phyloP scores from a whole-genome alignment of 2,329 filamentous ascomycete genomes.

The Ophiocordyceps sinensis region DNA sequence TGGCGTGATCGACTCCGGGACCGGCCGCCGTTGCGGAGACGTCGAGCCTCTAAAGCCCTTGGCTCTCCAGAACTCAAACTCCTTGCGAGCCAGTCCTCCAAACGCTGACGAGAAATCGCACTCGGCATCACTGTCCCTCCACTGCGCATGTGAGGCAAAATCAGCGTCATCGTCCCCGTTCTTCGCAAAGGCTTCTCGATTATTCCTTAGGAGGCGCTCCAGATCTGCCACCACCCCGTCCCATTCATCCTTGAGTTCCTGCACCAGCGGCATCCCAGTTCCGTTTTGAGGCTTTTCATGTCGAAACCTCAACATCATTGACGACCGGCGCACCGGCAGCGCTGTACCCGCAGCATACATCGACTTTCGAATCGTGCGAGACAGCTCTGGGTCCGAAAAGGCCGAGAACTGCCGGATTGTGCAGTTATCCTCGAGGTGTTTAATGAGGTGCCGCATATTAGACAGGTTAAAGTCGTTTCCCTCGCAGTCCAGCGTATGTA shows the following conservation, averaged over 20 bases:
- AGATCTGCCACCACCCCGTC: constrained; percentile 18
- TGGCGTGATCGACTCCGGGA: not conserved
- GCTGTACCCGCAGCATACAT: constrained; percentile 14
- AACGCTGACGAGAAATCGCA: constrained; percentile 16
- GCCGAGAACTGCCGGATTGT: constrained; percentile 30
- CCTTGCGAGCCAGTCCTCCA: constrained; percentile 20
- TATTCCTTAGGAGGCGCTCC: constrained; percentile 20
- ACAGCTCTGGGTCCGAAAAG: constrained; percentile 22
- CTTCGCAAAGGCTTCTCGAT: constrained; percentile 15
- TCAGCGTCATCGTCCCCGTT: constrained; percentile 8
- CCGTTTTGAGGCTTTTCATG: constrained; percentile 14
- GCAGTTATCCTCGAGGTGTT: constrained; percentile 25
- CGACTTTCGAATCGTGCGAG: constrained; percentile 18
- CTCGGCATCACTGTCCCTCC: constrained; percentile 10
- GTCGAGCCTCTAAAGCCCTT: constrained; percentile 7
- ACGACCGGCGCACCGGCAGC: constrained; percentile 15
- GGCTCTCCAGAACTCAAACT: constrained; percentile 13
- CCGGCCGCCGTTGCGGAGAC: not conserved
- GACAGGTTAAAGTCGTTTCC: constrained; percentile 40
- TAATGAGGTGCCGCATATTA: constrained; percentile 31
- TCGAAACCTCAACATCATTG: constrained; percentile 19
- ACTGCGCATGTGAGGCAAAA: constrained; percentile 7
- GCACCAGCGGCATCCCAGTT: constrained; percentile 17
- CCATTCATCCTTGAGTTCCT: constrained; percentile 25
- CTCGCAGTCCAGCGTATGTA: constrained; percentile 39